Evolutionary conservation across 129 eudicot genomes (phyloP).

Genomic region (Logfia minima): DNA sequence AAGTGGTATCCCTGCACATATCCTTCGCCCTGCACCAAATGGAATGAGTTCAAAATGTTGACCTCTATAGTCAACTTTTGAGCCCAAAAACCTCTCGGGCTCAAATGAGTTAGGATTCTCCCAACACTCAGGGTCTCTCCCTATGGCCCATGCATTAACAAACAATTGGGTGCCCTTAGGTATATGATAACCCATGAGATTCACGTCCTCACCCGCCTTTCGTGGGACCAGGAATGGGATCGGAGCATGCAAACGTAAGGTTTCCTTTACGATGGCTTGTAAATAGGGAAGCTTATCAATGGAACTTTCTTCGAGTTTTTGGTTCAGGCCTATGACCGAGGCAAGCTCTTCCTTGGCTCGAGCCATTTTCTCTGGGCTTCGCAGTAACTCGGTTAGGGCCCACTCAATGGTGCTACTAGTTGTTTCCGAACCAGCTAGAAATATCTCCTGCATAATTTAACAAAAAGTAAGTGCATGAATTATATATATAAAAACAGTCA

Average conservation of each 20-base stretch:
- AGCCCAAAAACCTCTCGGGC: slow-evolving; percentile 48
- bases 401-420: slow-evolving; percentile 41
- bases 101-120: slow-evolving; percentile 33
- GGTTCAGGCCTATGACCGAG: slow-evolving; percentile 3
- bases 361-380: slow-evolving; percentile 18
- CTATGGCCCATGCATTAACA: slow-evolving; percentile 48
- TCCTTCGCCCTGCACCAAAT: slow-evolving; percentile 43
- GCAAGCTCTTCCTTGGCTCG: slow-evolving; percentile 33
- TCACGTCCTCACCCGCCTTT: slow-evolving; percentile 31
- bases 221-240: slow-evolving; percentile 44
- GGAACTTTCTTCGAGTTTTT: slow-evolving; percentile 37
- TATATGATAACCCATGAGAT: slow-evolving; percentile 41
- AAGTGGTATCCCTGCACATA: slow-evolving; percentile 39
- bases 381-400: slow-evolving; percentile 38
- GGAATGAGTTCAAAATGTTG: slow-evolving; percentile 43
- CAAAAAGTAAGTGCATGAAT: background rate
- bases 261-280: slow-evolving; percentile 42
- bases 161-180: slow-evolving; percentile 39
- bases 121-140: slow-evolving; percentile 47
- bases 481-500: background rate
- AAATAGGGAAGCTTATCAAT: slow-evolving; percentile 39
- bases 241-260: slow-evolving; percentile 38
- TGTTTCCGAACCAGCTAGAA: slow-evolving; percentile 51
- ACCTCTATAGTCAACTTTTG: slow-evolving; percentile 41
- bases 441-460: slow-evolving; percentile 38